These are phyloP conservation scores for Talaromyces nanjingensis DNA, from an alignment of 495 filamentous ascomycete genomes.

Conservation along the genomic window DNA sequence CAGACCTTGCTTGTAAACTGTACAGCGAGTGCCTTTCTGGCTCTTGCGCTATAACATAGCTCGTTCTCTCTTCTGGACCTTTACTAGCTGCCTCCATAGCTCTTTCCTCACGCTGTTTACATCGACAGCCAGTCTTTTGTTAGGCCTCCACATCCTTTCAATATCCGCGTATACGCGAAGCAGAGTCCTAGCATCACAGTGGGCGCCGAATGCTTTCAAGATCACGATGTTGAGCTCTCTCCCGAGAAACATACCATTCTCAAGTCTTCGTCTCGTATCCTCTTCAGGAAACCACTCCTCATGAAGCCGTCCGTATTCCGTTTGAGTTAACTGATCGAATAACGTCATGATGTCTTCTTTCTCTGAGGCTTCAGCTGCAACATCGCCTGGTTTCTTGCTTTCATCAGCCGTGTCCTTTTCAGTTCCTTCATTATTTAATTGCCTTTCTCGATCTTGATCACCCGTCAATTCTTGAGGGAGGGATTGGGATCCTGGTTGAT, in stretches of 20 bases:
- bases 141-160: constrained; percentile 34
- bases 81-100: constrained; percentile 28
- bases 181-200: constrained; percentile 29
- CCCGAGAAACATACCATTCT: constrained; percentile 39
- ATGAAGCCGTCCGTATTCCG: not conserved
- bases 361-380: not conserved
- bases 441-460: not conserved
- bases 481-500: not conserved
- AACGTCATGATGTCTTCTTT: not conserved
- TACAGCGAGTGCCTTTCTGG: not conserved
- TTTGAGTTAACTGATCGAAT: not conserved
- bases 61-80: not conserved
- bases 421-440: not conserved
- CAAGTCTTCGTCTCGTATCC: constrained; percentile 21
- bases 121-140: constrained; percentile 30
- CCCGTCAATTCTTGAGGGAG: not conserved
- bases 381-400: not conserved
- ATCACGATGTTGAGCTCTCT: constrained; percentile 34
- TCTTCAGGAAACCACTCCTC: constrained; percentile 7
- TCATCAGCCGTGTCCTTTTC: not conserved
- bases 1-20: not conserved
- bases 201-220: constrained; percentile 36
- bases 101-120: constrained; percentile 33
- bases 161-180: constrained; percentile 36
- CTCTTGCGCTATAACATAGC: not conserved